Evolutionary conservation across 176 grass and related monocot genomes (phyloP).

Genomic region (Phragmites australis): DNA sequence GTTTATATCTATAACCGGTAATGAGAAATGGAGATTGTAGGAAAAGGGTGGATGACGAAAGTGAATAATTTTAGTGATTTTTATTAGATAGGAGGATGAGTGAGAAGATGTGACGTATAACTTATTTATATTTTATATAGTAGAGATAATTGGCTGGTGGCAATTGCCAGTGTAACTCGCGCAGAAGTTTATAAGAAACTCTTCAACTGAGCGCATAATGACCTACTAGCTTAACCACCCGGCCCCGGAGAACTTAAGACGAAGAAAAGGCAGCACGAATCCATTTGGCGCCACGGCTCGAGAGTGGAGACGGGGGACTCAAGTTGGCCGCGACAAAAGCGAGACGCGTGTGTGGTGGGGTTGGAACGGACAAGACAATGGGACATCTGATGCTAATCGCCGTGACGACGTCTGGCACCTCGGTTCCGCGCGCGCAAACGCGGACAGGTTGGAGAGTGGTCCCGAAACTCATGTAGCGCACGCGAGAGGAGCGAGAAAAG

Average conservation of each 20-base stretch:
- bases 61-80: too few species aligned
- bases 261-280: neutral
- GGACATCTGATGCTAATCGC: neutral
- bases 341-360: neutral
- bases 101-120: too few species aligned
- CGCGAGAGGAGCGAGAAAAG: neutral
- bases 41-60: too few species aligned
- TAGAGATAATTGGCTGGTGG: too few species aligned
- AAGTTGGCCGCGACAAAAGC: neutral
- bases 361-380: slow-evolving; percentile 4
- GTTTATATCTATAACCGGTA: too few species aligned
- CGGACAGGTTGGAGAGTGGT: neutral
- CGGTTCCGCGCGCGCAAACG: too few species aligned
- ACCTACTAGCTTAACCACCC: neutral
- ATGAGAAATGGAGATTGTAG: too few species aligned
- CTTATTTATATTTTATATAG: too few species aligned
- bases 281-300: neutral
- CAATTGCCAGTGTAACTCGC: neutral
- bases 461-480: neutral
- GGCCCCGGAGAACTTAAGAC: neutral
- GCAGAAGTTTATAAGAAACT: neutral
- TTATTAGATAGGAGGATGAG: too few species aligned
- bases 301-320: neutral
- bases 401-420: neutral
- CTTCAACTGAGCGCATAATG: neutral